Evolutionary conservation across 1,139 yeast species (phyloP), one percentile per base, ranked within the genome.

Genomic region (Suhomyces yuchorum): DNA sequence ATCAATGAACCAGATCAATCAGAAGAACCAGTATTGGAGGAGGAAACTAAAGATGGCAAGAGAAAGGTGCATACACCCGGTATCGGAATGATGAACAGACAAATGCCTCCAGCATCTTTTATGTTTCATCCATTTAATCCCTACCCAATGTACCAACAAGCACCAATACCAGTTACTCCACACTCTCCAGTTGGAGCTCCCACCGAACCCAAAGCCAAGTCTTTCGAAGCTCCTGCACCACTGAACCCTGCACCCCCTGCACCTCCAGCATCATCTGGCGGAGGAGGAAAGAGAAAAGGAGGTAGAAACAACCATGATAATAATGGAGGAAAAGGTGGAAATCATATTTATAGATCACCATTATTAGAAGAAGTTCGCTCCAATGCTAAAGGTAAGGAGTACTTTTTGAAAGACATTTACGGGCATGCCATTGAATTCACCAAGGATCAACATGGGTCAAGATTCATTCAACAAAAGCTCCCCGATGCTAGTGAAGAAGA

Each of bases 401-500:
- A 83, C 61, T 77, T 73, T 42, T 75, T 93, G 55, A 80, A 77
- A 51, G 96, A 89, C 61, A 85, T 93, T 37, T 81, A 82, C 58
- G 96, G 96, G 5, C 93, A 89, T 65, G 95, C 95, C 5, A 77
- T 87, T 50, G 99, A 93, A 66, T 93, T 93, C 61, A 84, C 97
- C 48, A 90, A 90, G 56, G 99, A 95, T 67, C 99, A 93, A 66
- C 96, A 92, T 65, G 99, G 99, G 3, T 91, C 98, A 4, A 76
- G 99, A 53, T 95, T 93, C 58, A 92, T 93, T 54, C 99, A 93
- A 68, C 96, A 91, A 58, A 87, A 87, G 59, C 74, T 95, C 32
- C 87, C 85, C 11, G 68, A 67, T 5, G 86, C 96, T 1, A 58
- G 78, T 9, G 73, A 74, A 14, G 96, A 90, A 60, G 84, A 78